phyloP scores from a whole-genome alignment of 768 basidiomycete genomes.

The Artomyces pyxidatus region DNA sequence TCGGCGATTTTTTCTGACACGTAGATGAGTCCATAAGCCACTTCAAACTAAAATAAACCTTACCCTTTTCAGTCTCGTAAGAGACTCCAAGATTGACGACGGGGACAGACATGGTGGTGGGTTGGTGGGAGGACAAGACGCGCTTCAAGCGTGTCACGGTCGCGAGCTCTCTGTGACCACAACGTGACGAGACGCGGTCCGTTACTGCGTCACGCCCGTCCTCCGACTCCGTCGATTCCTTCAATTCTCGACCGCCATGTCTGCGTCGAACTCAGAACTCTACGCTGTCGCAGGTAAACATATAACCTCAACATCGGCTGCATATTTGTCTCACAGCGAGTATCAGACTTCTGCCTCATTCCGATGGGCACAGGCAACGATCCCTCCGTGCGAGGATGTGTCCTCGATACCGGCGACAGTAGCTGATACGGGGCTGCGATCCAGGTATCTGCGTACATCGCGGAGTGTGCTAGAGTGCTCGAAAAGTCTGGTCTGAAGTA shows the following conservation, averaged over 20 bases:
- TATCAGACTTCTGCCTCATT: slow-evolving; percentile 80
- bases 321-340: background rate
- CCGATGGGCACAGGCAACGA: slow-evolving; percentile 68
- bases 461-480: slow-evolving; percentile 76
- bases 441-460: slow-evolving; percentile 76
- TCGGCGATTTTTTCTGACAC: slow-evolving; percentile 54
- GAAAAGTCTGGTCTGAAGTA: slow-evolving; percentile 77
- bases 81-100: slow-evolving; percentile 51
- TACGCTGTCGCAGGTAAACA: slow-evolving; percentile 69
- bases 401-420: background rate
- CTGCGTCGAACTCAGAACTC: slow-evolving; percentile 42
- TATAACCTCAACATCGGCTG: background rate
- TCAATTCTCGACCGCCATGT: slow-evolving; percentile 27
- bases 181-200: no score
- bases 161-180: no score
- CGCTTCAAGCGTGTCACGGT: no score
- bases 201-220: no score
- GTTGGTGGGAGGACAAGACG: no score
- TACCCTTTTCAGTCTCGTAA: slow-evolving; percentile 71
- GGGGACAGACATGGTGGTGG: slow-evolving; percentile 62
- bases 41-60: background rate
- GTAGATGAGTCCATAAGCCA: background rate
- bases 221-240: background rate
- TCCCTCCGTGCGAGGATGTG: slow-evolving; percentile 45
- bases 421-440: slow-evolving; percentile 9